Evolutionary conservation across 2,329 filamentous ascomycete genomes (phyloP), one percentile per base, ranked within the genome.

Genomic region (Neocatenulostroma microsporum): DNA sequence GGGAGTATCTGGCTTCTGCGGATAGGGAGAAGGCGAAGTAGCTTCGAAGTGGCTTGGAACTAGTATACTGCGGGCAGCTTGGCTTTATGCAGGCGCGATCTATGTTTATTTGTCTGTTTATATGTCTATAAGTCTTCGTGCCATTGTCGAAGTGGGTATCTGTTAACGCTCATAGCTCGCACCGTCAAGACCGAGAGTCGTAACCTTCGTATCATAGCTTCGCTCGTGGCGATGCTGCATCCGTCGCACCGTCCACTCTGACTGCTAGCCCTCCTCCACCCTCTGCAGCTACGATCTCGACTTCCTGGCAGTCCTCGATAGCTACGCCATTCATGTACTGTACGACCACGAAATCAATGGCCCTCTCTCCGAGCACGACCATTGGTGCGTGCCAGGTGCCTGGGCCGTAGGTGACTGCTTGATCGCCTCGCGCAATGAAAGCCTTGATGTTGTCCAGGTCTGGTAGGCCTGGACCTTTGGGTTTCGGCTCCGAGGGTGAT

Each of bases 381-480:
- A 98, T 96, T 1, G 91, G 91, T 43, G 89, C 87, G 67, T 98
- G 91, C 89, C 81, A 98, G 36, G 87, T 95, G 4, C 86, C 91
- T 1, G 84, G 79, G 1, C 76, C 86, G 60, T 96, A 98, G 3
- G 87, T 95, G 11, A 98, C 85, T 9, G 86, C 88, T 65, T 94
- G 86, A 17, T 73, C 71, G 3, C 78, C 80, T 33, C 72, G 75
- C 2, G 84, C 88, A 37, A 93, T 64, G 57, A 95, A 98, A 0
- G 87, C 89, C 48, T 70, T 73, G 25, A 94, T 51, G 7, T 74
- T 70, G 15, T 60, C 57, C 26, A 94, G 55, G 59, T 95, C 86
- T 0, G 91, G 89, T 13, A 85, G 59, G 0, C 80, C 80, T 49
- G 56, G 70, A 34, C 50, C 64, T 40, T 56, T 55, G 2, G 62